A percentile compares a stretch with the other conserved stretches of the same genome.
Evolutionary conservation across 495 filamentous ascomycete genomes (phyloP).

Genomic region (Tetracladium setigerum): DNA sequence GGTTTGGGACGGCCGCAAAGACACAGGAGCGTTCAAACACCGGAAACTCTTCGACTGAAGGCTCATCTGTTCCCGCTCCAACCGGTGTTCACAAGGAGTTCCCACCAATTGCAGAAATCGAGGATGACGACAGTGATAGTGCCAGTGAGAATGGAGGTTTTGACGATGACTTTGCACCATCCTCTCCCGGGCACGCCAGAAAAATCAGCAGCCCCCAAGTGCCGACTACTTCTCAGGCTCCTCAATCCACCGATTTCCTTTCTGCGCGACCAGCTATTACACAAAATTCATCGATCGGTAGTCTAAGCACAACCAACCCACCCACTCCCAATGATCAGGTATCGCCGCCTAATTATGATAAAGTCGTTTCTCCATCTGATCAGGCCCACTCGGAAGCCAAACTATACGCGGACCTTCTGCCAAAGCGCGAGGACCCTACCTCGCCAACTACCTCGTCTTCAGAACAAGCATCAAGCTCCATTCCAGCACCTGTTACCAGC

Average conservation of each 20-base stretch:
- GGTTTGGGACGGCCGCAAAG: slow-evolving; percentile 25
- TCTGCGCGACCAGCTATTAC: slow-evolving; percentile 9
- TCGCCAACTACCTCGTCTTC: slow-evolving; percentile 18
- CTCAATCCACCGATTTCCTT: slow-evolving; percentile 5
- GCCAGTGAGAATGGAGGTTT: slow-evolving; percentile 75
- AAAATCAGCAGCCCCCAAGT: slow-evolving; percentile 15
- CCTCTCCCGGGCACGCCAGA: slow-evolving; percentile 46
- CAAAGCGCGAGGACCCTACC: slow-evolving; percentile 56
- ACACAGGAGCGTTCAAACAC: slow-evolving; percentile 30
- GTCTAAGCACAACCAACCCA: slow-evolving; percentile 21
- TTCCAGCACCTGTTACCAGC: background rate
- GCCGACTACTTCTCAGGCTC: slow-evolving; percentile 1
- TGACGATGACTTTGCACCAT: slow-evolving; percentile 82
- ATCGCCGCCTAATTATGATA: slow-evolving; percentile 60
- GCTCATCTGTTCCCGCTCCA: slow-evolving; percentile 19
- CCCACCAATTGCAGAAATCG: slow-evolving; percentile 84
- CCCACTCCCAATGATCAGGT: slow-evolving; percentile 50
- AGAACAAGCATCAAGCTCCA: slow-evolving; percentile 17
- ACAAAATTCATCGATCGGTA: slow-evolving; percentile 9
- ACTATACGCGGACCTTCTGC: slow-evolving; percentile 56
- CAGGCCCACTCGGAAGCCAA: slow-evolving; percentile 26
- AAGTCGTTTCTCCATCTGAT: slow-evolving; percentile 41
- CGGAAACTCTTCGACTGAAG: slow-evolving; percentile 25
- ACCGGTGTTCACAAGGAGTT: slow-evolving; percentile 64
- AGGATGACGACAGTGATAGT: slow-evolving; percentile 69